Conservation (phyloP, 768 basidiomycete genomes). For the Termitomyces sp. region DNA sequence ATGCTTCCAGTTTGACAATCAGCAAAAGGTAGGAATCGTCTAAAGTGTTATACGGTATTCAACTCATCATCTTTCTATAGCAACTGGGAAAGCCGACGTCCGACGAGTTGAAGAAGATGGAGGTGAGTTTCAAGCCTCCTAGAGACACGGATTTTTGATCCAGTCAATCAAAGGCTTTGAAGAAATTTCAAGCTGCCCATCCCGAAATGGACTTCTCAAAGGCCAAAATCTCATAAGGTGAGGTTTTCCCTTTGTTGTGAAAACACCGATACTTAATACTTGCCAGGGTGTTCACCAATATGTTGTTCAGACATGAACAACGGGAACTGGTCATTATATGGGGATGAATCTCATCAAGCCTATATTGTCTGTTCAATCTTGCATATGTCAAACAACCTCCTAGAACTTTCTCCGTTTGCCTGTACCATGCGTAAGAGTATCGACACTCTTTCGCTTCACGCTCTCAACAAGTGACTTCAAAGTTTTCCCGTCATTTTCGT, state of each 20-base stretch:
- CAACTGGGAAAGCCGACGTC: conserved; percentile 96
- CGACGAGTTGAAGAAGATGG: conserved; percentile 90
- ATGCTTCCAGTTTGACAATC: conserved; percentile 65
- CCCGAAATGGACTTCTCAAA: conserved; percentile 95
- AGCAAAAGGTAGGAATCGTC: conserved; percentile 52
- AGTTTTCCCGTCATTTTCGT: conserved; percentile 22
- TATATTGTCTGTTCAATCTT: neutral
- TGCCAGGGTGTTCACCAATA: neutral
- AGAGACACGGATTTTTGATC: neutral
- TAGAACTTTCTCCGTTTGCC: conserved; percentile 41
- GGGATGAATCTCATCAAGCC: neutral
- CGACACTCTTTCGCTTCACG: conserved; percentile 74
- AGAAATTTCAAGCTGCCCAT: conserved; percentile 86
- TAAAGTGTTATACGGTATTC: neutral
- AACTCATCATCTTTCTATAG: conserved; percentile 31
- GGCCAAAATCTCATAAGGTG: conserved; percentile 64
- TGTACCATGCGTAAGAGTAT: conserved; percentile 19
- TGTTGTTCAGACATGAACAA: neutral
- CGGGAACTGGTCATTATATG: neutral
- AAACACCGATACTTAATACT: neutral
- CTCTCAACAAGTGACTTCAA: conserved; percentile 76
- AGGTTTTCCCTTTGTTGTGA: neutral
- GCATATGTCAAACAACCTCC: neutral
- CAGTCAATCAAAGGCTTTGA: conserved; percentile 53
- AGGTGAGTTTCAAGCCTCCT: conserved; percentile 40